phyloP scores from a whole-genome alignment of 108 stramenopile genomes.

The Fragilariopsis cylindrus region DNA sequence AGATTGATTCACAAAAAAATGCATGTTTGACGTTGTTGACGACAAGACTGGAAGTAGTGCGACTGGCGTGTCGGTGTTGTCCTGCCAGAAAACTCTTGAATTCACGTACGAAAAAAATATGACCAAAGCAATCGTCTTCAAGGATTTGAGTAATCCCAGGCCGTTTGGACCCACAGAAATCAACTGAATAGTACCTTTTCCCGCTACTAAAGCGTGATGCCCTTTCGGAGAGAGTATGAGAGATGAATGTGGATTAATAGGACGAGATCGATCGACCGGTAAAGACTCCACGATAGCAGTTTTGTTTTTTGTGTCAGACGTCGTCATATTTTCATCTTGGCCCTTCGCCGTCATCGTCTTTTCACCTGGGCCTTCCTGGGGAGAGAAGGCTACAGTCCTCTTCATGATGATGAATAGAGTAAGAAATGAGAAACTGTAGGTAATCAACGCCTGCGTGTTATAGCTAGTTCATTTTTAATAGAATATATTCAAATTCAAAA shows the following conservation, averaged over 20 bases:
- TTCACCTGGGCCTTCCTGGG: not conserved
- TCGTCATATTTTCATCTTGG: not conserved
- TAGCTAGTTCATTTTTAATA: no score
- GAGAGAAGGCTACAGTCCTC: slow-evolving; percentile 10
- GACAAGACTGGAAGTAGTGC: no score
- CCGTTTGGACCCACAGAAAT: slow-evolving; percentile 45
- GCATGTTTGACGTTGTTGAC: no score
- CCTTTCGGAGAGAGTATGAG: slow-evolving; percentile 68
- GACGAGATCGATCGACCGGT: slow-evolving; percentile 28
- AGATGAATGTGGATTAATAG: slow-evolving; percentile 50
- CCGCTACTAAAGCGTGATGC: slow-evolving; percentile 58
- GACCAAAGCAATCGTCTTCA: slow-evolving; percentile 25
- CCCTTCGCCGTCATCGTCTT: no score
- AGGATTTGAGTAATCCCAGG: slow-evolving; percentile 46
- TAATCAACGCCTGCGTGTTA: no score
- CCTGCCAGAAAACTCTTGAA: no score
- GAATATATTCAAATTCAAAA: no score
- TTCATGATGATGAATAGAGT: not conserved
- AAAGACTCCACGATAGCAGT: slow-evolving; percentile 40
- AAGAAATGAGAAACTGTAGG: no score
- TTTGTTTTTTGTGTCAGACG: not conserved
- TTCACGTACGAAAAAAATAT: no score
- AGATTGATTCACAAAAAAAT: no score
- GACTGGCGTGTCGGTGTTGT: no score
- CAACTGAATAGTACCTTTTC: slow-evolving; percentile 68